Percentiles rank a stretch among this genome's conserved stretches.
These are phyloP conservation scores for Trametes punicea DNA, from an alignment of 768 basidiomycete genomes.

Conservation along the genomic window DNA sequence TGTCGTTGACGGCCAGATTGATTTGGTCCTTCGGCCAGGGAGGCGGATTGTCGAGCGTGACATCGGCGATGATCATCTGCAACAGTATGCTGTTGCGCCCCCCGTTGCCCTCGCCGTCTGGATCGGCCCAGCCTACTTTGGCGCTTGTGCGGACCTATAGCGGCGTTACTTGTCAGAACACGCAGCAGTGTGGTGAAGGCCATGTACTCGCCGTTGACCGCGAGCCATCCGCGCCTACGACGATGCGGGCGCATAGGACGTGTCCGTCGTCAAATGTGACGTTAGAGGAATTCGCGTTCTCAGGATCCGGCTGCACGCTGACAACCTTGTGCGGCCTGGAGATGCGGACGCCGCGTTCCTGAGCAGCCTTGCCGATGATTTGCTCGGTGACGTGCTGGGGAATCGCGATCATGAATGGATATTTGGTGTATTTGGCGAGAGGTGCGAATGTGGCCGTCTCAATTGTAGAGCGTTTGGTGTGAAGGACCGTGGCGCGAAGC, in stretches of 20 bases:
- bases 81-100: conserved; percentile 30
- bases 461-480: conserved; percentile 31
- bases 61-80: conserved; percentile 47
- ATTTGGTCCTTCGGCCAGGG: conserved; percentile 25
- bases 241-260: conserved; percentile 41
- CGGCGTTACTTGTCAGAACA: background rate
- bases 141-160: conserved; percentile 40
- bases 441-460: conserved; percentile 31
- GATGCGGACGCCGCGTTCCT: conserved; percentile 32
- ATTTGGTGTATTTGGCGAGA: conserved; percentile 40
- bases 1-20: conserved; percentile 30
- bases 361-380: conserved; percentile 35
- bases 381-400: conserved; percentile 46
- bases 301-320: conserved; percentile 33
- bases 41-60: conserved; percentile 33
- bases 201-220: conserved; percentile 38
- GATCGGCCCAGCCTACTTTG: conserved; percentile 44
- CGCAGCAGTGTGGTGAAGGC: background rate
- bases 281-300: conserved; percentile 32
- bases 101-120: conserved; percentile 28
- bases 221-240: conserved; percentile 51
- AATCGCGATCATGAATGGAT: conserved; percentile 40
- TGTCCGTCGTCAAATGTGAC: conserved; percentile 48
- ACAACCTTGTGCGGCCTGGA: conserved; percentile 39
- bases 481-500: conserved; percentile 25